These are phyloP conservation scores for Coemansia sp. DNA, from an alignment of 192 early-diverging fungal species.

Conservation along the genomic window DNA sequence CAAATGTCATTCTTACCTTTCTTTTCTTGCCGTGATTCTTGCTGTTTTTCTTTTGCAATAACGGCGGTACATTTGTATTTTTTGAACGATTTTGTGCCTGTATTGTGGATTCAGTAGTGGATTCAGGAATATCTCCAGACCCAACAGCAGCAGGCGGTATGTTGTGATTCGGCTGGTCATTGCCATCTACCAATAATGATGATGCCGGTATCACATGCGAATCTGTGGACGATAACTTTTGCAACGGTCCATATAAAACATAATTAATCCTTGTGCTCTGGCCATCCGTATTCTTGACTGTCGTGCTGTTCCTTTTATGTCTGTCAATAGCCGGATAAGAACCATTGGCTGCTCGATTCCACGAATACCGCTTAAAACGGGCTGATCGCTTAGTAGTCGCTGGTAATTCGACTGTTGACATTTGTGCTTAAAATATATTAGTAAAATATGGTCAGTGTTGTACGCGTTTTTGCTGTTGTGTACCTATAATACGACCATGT, in stretches of 20 bases:
- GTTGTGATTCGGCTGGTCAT: no score
- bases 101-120: not conserved
- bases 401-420: constrained; percentile 30
- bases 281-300: not conserved
- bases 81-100: not conserved
- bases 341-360: constrained; percentile 40
- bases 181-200: no score
- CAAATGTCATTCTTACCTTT: constrained; percentile 24
- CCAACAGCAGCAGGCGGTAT: no score
- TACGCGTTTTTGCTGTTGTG: no score
- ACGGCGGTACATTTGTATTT: not conserved
- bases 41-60: constrained; percentile 6
- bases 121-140: no score
- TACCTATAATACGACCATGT: no score
- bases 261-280: no score
- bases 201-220: no score
- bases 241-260: no score
- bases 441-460: not conserved
- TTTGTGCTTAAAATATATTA: not conserved
- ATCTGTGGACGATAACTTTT: no score
- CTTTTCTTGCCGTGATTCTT: constrained; percentile 30
- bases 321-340: constrained; percentile 36
- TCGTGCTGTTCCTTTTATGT: not conserved
- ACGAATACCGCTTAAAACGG: constrained; percentile 53
- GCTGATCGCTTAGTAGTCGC: constrained; percentile 30